Conservation (phyloP, 345 rosid species). For the Citrus mangshanensis region DNA sequence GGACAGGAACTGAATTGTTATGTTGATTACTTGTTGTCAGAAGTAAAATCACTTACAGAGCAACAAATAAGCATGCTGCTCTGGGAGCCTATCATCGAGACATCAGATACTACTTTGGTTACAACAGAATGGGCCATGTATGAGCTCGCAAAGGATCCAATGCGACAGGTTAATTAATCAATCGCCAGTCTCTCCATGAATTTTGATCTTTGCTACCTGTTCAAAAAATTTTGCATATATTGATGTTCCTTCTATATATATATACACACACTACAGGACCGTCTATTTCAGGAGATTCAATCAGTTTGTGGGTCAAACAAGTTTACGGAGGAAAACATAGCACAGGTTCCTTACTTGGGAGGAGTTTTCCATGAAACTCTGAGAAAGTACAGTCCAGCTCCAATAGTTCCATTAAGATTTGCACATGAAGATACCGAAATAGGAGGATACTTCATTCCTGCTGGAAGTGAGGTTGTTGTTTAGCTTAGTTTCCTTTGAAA, state of each 20-base stretch:
- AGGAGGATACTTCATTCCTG: conserved; percentile 71
- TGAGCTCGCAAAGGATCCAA: conserved; percentile 71
- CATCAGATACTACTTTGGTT: conserved; percentile 73
- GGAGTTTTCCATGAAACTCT: conserved; percentile 84
- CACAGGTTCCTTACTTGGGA: conserved; percentile 53
- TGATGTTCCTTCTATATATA: neutral
- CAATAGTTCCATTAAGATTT: conserved; percentile 62
- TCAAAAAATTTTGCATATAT: neutral
- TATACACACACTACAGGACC: conserved; percentile 31
- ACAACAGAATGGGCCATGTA: conserved; percentile 89
- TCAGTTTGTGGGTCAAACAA: conserved; percentile 51
- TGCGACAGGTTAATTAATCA: conserved; percentile 42
- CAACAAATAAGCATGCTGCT: conserved; percentile 58
- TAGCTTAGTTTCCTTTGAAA: neutral
- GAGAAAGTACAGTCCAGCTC: conserved; percentile 74
- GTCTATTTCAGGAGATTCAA: conserved; percentile 42
- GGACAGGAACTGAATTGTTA: conserved; percentile 58
- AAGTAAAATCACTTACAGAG: conserved; percentile 56
- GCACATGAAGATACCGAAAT: conserved; percentile 76
- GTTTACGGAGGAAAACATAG: conserved; percentile 58
- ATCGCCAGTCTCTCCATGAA: neutral
- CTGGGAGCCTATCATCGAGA: conserved; percentile 79
- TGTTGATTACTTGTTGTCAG: conserved; percentile 54
- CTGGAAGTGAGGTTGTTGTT: conserved; percentile 61
- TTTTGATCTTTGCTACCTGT: neutral